A percentile compares a stretch with the other conserved stretches of the same genome.
Evolutionary conservation across 2,329 filamentous ascomycete genomes (phyloP).

Genomic region (Colletotrichum paranaense): DNA sequence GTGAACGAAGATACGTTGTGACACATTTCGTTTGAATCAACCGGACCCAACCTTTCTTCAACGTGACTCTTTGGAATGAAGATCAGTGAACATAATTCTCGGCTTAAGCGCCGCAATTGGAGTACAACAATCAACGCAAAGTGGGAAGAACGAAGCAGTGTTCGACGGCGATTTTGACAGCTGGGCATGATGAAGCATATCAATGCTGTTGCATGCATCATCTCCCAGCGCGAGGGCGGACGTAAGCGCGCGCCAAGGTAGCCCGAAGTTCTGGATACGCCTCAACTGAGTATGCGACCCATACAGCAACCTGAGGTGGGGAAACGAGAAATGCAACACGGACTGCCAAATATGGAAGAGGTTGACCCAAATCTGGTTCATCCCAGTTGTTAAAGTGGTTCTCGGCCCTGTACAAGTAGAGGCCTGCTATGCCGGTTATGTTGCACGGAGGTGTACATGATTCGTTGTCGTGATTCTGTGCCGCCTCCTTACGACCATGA

Average conservation of each 20-base stretch:
- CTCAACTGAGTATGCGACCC: neutral
- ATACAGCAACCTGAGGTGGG: neutral
- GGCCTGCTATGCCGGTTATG: neutral
- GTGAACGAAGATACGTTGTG: too few relatives aligned
- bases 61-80: neutral
- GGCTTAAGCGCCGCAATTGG: too few relatives aligned
- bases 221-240: too few relatives aligned
- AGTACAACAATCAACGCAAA: neutral
- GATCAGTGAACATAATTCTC: too few relatives aligned
- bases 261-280: neutral
- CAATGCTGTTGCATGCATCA: neutral
- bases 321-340: too few relatives aligned
- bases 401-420: neutral
- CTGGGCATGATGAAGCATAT: neutral
- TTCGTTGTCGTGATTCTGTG: neutral
- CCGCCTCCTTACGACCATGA: neutral
- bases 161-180: neutral
- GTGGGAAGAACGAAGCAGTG: too few relatives aligned
- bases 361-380: neutral
- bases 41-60: neutral
- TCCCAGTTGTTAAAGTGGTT: too few relatives aligned
- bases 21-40: neutral
- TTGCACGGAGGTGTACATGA: neutral
- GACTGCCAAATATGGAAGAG: too few relatives aligned
- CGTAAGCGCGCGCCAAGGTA: neutral